Percentiles rank a stretch among this genome's conserved stretches.
phyloP scores from a whole-genome alignment of 129 eudicot genomes.

The Pittosporum tobira region DNA sequence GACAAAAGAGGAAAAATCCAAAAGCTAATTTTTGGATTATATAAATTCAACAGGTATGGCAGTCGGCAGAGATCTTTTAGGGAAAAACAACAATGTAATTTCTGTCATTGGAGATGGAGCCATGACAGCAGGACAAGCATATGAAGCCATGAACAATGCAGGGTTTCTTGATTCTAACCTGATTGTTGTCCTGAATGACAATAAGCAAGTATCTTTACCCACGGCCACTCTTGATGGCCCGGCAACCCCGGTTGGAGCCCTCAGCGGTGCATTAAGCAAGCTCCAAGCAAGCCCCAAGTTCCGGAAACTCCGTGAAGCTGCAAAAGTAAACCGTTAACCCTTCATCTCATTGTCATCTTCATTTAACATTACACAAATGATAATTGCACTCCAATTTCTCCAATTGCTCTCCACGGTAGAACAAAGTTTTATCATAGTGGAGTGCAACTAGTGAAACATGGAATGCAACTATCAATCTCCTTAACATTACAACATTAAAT shows the following conservation, averaged over 20 bases:
- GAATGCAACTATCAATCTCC: too few species aligned
- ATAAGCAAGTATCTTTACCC: slow-evolving; percentile 76
- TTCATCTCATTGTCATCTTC: too few species aligned
- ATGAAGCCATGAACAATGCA: too few species aligned
- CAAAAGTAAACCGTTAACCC: slow-evolving; percentile 41
- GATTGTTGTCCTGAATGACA: slow-evolving; percentile 67
- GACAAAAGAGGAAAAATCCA: too few species aligned
- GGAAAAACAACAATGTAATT: slow-evolving; percentile 66
- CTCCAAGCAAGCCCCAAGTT: slow-evolving; percentile 68
- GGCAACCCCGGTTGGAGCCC: slow-evolving; percentile 88
- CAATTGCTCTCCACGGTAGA: too few species aligned
- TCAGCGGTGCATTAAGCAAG: slow-evolving; percentile 53
- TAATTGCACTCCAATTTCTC: too few species aligned
- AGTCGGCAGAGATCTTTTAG: slow-evolving; percentile 68
- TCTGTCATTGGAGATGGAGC: slow-evolving; percentile 93
- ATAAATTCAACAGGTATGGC: slow-evolving; percentile 56
- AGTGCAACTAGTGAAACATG: too few species aligned
- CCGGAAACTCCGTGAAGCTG: slow-evolving; percentile 73
- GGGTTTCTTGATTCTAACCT: slow-evolving; percentile 66
- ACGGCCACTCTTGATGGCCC: slow-evolving; percentile 88
- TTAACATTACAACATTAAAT: too few species aligned
- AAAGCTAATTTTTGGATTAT: background rate
- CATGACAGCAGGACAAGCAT: too few species aligned
- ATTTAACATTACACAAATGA: too few species aligned
- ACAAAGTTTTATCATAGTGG: too few species aligned